Conservation (phyloP, 208 protist genomes). For the Acanthamoeba royreba region DNA sequence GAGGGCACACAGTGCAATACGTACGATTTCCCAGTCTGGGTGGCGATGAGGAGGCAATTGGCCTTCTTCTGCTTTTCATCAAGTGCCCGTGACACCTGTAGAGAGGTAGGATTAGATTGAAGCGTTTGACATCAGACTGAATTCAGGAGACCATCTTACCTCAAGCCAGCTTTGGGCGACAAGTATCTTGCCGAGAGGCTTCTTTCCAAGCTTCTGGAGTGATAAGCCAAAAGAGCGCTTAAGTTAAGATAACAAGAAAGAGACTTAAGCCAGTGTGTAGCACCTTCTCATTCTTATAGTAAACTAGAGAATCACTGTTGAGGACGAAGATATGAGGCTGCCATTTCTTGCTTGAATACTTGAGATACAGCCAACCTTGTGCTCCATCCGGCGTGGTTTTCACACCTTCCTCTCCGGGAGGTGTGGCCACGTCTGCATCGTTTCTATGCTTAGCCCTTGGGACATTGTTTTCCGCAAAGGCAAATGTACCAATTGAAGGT, state of each 20-base stretch:
- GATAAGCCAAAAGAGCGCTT: too few species aligned
- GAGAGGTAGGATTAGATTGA: too few species aligned
- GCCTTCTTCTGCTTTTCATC: slow-evolving; percentile 27
- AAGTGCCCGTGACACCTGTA: background rate
- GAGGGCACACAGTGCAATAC: background rate
- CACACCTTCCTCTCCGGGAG: background rate
- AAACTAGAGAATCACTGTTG: background rate
- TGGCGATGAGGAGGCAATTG: background rate
- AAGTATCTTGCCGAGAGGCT: background rate
- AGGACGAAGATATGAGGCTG: background rate
- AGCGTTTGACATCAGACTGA: too few species aligned
- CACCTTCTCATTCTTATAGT: slow-evolving; percentile 1
- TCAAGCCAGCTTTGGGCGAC: background rate
- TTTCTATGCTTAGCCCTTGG: too few species aligned
- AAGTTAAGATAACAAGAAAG: too few species aligned
- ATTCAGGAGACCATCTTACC: too few species aligned
- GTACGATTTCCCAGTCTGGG: background rate
- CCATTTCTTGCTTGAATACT: slow-evolving; percentile 13
- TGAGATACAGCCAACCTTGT: background rate
- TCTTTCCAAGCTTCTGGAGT: background rate
- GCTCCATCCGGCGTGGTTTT: background rate
- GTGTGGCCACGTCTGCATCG: too few species aligned
- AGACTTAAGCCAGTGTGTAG: background rate
- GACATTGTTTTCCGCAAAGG: too few species aligned
- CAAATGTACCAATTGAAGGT: too few species aligned